Conservation (phyloP, 768 basidiomycete species). For the Coprinellus aureogranulatus region DNA sequence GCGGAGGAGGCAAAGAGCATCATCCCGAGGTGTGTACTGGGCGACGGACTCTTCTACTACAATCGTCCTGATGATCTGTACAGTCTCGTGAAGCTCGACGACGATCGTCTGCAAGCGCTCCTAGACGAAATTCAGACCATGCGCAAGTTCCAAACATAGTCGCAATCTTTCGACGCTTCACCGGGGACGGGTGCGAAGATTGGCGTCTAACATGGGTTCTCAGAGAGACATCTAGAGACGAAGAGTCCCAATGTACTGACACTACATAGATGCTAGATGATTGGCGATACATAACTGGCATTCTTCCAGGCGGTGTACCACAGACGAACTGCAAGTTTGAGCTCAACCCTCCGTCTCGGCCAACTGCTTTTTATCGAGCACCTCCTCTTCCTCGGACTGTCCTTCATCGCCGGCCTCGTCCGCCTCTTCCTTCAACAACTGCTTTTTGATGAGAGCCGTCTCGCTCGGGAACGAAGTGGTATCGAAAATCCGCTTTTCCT, state of each 20-base stretch:
- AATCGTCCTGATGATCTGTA: not conserved
- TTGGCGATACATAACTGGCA: not conserved
- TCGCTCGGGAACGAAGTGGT: slow-evolving; percentile 47
- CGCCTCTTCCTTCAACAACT: slow-evolving; percentile 32
- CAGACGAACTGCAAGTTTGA: not conserved
- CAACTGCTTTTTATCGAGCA: slow-evolving; percentile 39
- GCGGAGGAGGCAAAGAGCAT: slow-evolving; percentile 91
- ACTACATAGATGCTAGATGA: slow-evolving; percentile 2
- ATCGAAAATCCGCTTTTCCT: slow-evolving; percentile 68
- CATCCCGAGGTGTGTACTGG: slow-evolving; percentile 81
- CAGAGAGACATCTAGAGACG: too few species aligned
- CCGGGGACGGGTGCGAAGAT: too few species aligned
- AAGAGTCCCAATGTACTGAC: too few species aligned
- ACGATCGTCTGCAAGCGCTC: slow-evolving; percentile 77
- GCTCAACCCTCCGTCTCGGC: slow-evolving; percentile 54
- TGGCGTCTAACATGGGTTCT: too few species aligned
- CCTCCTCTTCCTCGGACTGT: slow-evolving; percentile 37
- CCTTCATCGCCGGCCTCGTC: slow-evolving; percentile 38
- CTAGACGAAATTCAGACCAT: slow-evolving; percentile 88
- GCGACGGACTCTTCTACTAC: too few species aligned
- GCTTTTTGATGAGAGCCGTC: slow-evolving; percentile 28
- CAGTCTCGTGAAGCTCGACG: slow-evolving; percentile 85
- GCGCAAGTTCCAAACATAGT: slow-evolving; percentile 85
- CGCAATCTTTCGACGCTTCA: slow-evolving; percentile 17
- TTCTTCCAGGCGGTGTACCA: not conserved